These are phyloP conservation scores for Cercophora sp. DNA, from an alignment of 495 filamentous ascomycete species.

Conservation along the genomic window DNA sequence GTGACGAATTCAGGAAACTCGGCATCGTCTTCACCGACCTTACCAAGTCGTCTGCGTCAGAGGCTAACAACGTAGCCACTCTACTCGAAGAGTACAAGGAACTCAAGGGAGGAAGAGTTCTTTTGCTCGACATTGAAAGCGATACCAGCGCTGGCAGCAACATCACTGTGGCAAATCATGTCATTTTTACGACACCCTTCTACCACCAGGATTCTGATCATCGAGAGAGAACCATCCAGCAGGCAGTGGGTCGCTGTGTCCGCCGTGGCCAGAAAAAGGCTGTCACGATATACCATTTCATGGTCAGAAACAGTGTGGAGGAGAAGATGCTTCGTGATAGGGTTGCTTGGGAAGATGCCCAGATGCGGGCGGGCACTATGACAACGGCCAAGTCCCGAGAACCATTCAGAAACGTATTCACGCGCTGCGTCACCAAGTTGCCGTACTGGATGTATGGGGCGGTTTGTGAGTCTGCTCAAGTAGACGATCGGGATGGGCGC, in stretches of 20 bases:
- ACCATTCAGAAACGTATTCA: too few relatives aligned
- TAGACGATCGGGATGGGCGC: too few relatives aligned
- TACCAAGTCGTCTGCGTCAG: neutral
- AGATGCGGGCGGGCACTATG: too few relatives aligned
- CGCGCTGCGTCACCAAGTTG: too few relatives aligned
- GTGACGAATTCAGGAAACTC: constrained; percentile 11
- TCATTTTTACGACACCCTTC: constrained; percentile 68
- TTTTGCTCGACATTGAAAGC: constrained; percentile 63
- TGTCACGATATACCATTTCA: constrained; percentile 69
- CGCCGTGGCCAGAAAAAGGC: constrained; percentile 63
- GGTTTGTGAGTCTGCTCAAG: too few relatives aligned
- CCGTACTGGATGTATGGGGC: too few relatives aligned
- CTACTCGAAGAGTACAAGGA: constrained; percentile 28
- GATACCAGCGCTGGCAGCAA: constrained; percentile 70
- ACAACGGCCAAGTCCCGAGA: too few relatives aligned
- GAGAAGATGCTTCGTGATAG: constrained; percentile 57
- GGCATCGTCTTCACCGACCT: constrained; percentile 7
- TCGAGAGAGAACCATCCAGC: constrained; percentile 59
- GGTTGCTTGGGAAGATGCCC: too few relatives aligned
- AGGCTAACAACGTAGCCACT: neutral
- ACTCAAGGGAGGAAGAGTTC: constrained; percentile 37
- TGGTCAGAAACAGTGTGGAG: constrained; percentile 62
- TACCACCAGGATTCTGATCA: constrained; percentile 46
- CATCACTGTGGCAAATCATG: constrained; percentile 69
- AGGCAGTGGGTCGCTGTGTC: constrained; percentile 66